Conservation (phyloP, 768 basidiomycete genomes). For the Xerocomellus intermedius region DNA sequence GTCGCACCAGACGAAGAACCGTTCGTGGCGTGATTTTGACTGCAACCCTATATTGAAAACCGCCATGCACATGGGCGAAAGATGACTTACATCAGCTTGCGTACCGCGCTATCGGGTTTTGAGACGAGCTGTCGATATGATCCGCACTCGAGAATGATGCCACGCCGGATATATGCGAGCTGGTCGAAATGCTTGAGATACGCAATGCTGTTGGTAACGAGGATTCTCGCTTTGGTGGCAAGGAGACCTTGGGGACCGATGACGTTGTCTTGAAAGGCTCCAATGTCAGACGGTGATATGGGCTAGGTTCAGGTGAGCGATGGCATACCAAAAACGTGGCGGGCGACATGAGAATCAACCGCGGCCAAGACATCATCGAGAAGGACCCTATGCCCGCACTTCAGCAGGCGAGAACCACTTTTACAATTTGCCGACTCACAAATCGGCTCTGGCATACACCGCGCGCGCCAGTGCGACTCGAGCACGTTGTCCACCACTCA, state of each 20-base stretch:
- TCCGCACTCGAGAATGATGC: slow-evolving; percentile 77
- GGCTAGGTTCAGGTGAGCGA: not conserved
- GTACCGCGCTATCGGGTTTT: slow-evolving; percentile 62
- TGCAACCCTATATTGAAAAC: slow-evolving; percentile 11
- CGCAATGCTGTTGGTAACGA: slow-evolving; percentile 88
- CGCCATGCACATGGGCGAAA: not conserved
- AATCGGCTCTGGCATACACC: slow-evolving; percentile 88
- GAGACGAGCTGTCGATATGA: slow-evolving; percentile 59
- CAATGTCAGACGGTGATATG: not conserved
- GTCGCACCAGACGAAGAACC: slow-evolving; percentile 39
- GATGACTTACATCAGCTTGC: slow-evolving; percentile 67
- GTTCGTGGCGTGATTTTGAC: slow-evolving; percentile 47
- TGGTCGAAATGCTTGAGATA: slow-evolving; percentile 78
- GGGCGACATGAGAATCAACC: slow-evolving; percentile 83
- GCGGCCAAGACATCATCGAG: slow-evolving; percentile 90
- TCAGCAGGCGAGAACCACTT: not conserved
- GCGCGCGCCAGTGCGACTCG: slow-evolving; percentile 83
- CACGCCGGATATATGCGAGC: slow-evolving; percentile 71
- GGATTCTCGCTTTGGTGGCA: slow-evolving; percentile 75
- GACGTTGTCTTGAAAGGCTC: slow-evolving; percentile 59
- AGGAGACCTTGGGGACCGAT: slow-evolving; percentile 85
- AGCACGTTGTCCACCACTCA: slow-evolving; percentile 84
- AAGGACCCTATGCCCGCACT: slow-evolving; percentile 47
- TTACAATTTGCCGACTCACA: slow-evolving; percentile 44
- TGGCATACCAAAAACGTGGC: slow-evolving; percentile 71